Evolutionary conservation across 106 monocot genomes (phyloP).

Genomic region (Vanilla planifolia): DNA sequence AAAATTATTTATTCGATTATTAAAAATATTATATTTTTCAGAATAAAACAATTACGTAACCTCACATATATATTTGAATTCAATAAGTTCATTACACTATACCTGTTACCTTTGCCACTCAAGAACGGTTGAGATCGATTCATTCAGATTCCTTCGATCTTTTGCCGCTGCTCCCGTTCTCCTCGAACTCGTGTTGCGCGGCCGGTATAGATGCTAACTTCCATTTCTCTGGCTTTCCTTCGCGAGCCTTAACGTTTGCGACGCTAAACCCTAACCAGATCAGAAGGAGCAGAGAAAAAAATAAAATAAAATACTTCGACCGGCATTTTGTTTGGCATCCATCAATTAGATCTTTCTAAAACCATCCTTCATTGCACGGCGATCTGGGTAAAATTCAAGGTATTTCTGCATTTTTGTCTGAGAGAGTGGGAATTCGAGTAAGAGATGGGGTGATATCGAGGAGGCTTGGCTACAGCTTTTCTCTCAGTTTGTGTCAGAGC

Average conservation of each 20-base stretch:
- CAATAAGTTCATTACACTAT: no score
- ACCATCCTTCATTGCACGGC: neutral
- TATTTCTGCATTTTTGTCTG: neutral
- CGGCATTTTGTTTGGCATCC: neutral
- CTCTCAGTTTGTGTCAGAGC: neutral
- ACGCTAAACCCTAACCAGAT: constrained; percentile 6
- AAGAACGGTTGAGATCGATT: neutral
- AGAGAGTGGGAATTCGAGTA: neutral
- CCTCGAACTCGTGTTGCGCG: neutral
- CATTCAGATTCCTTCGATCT: no score
- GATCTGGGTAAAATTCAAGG: neutral
- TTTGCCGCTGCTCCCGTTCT: neutral
- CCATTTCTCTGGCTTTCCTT: neutral
- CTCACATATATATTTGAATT: no score
- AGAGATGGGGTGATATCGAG: neutral
- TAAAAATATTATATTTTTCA: no score
- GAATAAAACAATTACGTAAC: no score
- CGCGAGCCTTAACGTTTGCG: neutral
- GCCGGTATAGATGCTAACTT: neutral
- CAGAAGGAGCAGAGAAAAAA: neutral
- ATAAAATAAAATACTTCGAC: no score
- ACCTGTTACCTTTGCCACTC: no score
- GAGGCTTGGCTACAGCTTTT: neutral
- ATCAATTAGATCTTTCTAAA: neutral
- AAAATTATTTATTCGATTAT: no score